Evolutionary conservation across 1,284 basidiomycete genomes (phyloP).

Genomic region (Pyrrhoderma lamaoense): DNA sequence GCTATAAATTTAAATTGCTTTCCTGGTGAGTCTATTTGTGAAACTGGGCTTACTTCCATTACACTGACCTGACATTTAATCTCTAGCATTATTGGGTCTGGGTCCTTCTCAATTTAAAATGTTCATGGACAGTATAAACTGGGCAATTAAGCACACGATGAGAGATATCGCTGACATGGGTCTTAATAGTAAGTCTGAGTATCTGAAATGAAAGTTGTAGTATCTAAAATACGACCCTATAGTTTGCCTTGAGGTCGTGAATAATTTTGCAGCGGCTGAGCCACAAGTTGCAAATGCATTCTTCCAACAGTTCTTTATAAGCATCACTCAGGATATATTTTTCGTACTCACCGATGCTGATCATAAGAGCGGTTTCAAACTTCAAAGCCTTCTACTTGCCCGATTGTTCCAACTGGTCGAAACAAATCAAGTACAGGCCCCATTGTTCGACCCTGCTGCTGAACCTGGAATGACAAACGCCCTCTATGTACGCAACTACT

Average conservation of each 20-base stretch:
- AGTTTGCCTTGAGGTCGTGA: constrained; percentile 94
- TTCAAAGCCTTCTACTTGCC: constrained; percentile 85
- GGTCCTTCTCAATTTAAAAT: constrained; percentile 94
- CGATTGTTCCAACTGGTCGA: constrained; percentile 94
- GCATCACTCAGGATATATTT: constrained; percentile 93
- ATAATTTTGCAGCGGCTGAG: constrained; percentile 89
- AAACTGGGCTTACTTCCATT: constrained; percentile 4
- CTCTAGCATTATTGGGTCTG: constrained; percentile 73
- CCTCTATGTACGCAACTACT: constrained; percentile 83
- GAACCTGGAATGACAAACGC: constrained; percentile 79
- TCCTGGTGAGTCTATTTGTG: constrained; percentile 43
- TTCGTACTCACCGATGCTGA: constrained; percentile 97
- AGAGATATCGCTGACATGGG: constrained; percentile 97
- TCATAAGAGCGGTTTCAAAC: constrained; percentile 97
- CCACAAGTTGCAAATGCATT: constrained; percentile 66
- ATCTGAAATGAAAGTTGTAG: constrained; percentile 10
- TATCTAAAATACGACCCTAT: constrained; percentile 19
- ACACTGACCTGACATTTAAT: constrained; percentile 6
- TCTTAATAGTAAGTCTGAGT: constrained; percentile 59
- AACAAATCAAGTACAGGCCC: constrained; percentile 72
- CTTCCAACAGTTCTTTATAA: constrained; percentile 91
- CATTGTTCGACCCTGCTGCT: constrained; percentile 77
- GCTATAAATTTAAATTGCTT: constrained; percentile 95
- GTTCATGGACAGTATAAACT: constrained; percentile 97
- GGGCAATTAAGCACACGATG: constrained; percentile 99